Base-by-base conservation (phyloP, 164 flowering plant genomes). In the Aristolochia fimbriata region DNA sequence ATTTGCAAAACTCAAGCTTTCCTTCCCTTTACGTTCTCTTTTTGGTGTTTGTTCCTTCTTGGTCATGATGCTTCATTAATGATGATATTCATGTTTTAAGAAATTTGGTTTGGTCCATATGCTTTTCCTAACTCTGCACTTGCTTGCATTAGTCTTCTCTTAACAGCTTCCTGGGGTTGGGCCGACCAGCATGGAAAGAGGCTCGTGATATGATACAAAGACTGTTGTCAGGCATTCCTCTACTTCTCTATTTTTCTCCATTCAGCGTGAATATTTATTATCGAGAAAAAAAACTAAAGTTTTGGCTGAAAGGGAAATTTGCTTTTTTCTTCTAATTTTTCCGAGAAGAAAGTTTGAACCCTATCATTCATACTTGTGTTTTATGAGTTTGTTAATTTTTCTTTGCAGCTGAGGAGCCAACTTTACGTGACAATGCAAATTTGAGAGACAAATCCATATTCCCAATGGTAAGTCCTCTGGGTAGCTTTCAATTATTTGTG, bases 111-210 rank as follows among this genome's bases (percentile, higher is more conserved):
- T 53, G 21, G 27, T 54, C 24, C 30, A 9, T 47, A 17, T 19
- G 1, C 10, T 53, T 22, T 23, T 51, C 7, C 55, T 23, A 13
- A 22, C 30, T 5, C 5, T 50, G 9, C 23, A 19, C 10, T 4
- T 47, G 64, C 56, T 65, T 47, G 51, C 66, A 23, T 22, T 83
- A 94, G 97, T 75, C 87, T 58, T 81, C 80, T 75, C 87, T 94
- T 41, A 94, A 94, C 73, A 84, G 76, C 69, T 85, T 94, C 45
- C 22, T 94, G 71, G 84, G 67, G 47, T 15, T 94, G 91, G 97
- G 99, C 46, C 72, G 86, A 51, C 93, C 90, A 50, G 97, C 99
- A 31, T 91, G 99, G 99, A 91, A 80, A 70, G 97, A 94, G 71
- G 99, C 99, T 59, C 97, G 99, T 10, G 65, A 82, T 4, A 87